Evolutionary conservation across 768 basidiomycete genomes (phyloP).

Genomic region (Lentinula aciculospora): DNA sequence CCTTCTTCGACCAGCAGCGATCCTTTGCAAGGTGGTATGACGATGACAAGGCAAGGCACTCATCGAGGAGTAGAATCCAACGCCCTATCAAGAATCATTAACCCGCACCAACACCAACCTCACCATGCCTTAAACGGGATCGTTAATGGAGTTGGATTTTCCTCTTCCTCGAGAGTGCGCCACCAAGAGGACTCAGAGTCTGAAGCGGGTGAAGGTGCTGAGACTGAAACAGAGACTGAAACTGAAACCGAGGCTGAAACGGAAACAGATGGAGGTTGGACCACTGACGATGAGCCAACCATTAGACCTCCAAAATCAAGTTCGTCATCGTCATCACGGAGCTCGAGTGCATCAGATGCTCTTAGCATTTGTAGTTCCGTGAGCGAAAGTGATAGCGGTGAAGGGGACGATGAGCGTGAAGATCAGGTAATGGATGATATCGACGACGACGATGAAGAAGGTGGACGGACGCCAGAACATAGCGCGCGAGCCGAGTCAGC

Average conservation of each 20-base stretch:
- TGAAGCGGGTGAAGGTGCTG: slow-evolving; percentile 24
- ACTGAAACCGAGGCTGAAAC: slow-evolving; percentile 34
- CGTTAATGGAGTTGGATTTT: not conserved
- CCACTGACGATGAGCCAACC: slow-evolving; percentile 81
- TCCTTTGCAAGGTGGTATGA: not conserved
- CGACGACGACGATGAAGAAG: slow-evolving; percentile 21
- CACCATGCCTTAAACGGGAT: slow-evolving; percentile 5
- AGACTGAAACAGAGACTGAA: slow-evolving; percentile 21
- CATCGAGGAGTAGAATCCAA: not conserved
- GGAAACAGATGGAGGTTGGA: slow-evolving; percentile 49
- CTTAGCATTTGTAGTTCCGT: slow-evolving; percentile 18
- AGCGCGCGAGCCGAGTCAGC: not conserved
- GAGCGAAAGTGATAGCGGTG: slow-evolving; percentile 14
- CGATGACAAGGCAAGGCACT: not conserved
- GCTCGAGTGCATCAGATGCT: slow-evolving; percentile 18
- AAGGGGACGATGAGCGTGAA: slow-evolving; percentile 16
- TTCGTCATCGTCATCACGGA: slow-evolving; percentile 6
- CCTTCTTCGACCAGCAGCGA: not conserved
- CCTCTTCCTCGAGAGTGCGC: not conserved
- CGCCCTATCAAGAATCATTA: slow-evolving; percentile 1
- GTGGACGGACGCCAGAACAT: slow-evolving; percentile 15
- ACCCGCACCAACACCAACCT: not conserved
- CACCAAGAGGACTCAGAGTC: slow-evolving; percentile 15
- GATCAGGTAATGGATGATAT: slow-evolving; percentile 15
- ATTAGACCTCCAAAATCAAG: slow-evolving; percentile 44